phyloP scores from a whole-genome alignment of 768 basidiomycete species.

The Rhodotorula paludigena region DNA sequence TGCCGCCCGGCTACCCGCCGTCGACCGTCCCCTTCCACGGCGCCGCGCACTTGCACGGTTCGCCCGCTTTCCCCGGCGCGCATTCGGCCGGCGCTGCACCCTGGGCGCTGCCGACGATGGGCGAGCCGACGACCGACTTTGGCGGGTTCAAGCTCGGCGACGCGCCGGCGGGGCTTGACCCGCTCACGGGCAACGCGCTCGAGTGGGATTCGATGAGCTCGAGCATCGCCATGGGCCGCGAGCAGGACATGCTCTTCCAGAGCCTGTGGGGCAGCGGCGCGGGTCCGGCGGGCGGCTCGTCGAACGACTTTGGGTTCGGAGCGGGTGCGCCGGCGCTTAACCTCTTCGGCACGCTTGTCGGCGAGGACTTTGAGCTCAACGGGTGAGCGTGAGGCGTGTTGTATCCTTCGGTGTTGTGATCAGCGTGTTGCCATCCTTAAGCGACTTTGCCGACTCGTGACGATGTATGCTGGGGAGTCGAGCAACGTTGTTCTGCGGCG shows the following conservation, averaged over 20 bases:
- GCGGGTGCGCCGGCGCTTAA: conserved; percentile 19
- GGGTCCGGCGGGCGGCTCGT: conserved; percentile 3
- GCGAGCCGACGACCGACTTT: neutral
- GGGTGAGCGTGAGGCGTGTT: neutral
- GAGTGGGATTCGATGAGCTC: conserved; percentile 27
- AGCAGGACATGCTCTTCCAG: conserved; percentile 38
- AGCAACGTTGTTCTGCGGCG: too few relatives aligned
- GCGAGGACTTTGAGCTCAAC: conserved; percentile 17
- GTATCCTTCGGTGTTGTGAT: too few relatives aligned
- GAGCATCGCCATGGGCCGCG: conserved; percentile 21
- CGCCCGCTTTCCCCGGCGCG: too few relatives aligned
- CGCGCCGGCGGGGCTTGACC: conserved; percentile 1
- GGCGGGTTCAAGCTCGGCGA: conserved; percentile 15
- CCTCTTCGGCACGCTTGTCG: conserved; percentile 29
- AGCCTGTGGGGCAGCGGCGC: conserved; percentile 27
- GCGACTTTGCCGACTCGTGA: too few relatives aligned
- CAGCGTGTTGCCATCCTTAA: too few relatives aligned
- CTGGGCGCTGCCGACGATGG: neutral
- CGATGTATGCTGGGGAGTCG: too few relatives aligned
- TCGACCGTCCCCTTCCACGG: neutral
- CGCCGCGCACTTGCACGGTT: neutral
- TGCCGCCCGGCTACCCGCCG: neutral
- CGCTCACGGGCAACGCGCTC: conserved; percentile 4
- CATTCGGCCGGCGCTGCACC: neutral
- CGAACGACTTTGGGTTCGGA: conserved; percentile 6